A percentile compares a stretch with the other conserved stretches of the same genome.
phyloP scores from a whole-genome alignment of 352 stramenopile species.

The Phytophthora sojae region DNA sequence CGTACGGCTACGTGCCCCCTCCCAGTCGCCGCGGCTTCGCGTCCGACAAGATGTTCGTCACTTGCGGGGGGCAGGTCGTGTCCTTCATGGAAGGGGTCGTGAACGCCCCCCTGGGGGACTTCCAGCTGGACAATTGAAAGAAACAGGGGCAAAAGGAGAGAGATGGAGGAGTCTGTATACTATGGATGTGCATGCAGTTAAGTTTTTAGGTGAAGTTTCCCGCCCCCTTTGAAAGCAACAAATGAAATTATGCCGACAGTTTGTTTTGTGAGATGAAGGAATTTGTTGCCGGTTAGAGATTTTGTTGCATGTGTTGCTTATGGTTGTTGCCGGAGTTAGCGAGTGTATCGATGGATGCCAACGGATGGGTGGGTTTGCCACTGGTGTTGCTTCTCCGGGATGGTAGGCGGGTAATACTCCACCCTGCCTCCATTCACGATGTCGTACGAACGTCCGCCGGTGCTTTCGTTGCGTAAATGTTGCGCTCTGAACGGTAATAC shows the following conservation, averaged over 20 bases:
- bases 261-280: not conserved
- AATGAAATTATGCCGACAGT: conserved; percentile 29
- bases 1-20: conserved; percentile 27
- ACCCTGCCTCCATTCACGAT: conserved; percentile 73
- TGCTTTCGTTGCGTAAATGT: conserved; percentile 78
- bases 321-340: conserved; percentile 31
- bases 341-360: conserved; percentile 68
- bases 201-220: conserved; percentile 16
- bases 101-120: conserved; percentile 72
- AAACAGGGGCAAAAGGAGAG: not conserved
- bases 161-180: conserved; percentile 21
- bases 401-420: conserved; percentile 64
- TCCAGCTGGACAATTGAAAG: conserved; percentile 41
- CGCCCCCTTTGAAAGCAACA: not conserved
- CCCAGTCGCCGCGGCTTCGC: conserved; percentile 35
- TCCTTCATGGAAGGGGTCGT: conserved; percentile 87
- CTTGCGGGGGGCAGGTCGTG: conserved; percentile 78
- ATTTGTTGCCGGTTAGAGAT: not conserved
- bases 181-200: conserved; percentile 27
- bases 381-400: conserved; percentile 70
- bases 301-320: not conserved
- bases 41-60: conserved; percentile 82
- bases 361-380: conserved; percentile 75
- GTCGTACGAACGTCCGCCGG: conserved; percentile 63
- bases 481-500: conserved; percentile 51